phyloP scores from a whole-genome alignment of 2,329 filamentous ascomycete genomes.

The Nannizzia gypsea region DNA sequence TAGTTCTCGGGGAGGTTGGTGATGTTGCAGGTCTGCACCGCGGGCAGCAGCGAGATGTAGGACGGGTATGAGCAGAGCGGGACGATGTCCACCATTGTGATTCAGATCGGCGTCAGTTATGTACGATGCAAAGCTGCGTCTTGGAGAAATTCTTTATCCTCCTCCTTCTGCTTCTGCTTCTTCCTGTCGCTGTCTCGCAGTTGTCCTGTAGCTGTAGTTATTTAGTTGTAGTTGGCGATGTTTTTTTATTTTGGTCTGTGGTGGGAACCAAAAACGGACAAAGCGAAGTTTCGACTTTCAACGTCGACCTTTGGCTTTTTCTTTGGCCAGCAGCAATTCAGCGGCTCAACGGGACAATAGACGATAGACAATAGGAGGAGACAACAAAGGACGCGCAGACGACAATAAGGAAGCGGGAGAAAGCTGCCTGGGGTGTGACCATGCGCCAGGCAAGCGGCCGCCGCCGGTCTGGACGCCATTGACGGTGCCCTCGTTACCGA shows the following conservation, averaged over 20 bases:
- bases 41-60: conserved; percentile 73
- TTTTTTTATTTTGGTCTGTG: too few relatives aligned
- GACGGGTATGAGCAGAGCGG: conserved; percentile 37
- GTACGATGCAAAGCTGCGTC: too few relatives aligned
- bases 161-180: too few relatives aligned
- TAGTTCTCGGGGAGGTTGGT: conserved; percentile 99
- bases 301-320: neutral
- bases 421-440: neutral
- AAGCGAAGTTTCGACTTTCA: neutral
- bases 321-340: neutral
- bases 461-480: neutral
- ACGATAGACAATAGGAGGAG: neutral
- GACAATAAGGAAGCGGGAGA: neutral
- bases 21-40: conserved; percentile 94
- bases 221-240: too few relatives aligned
- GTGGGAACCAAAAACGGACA: neutral
- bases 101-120: too few relatives aligned
- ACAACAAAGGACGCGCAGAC: neutral
- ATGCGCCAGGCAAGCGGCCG: neutral
- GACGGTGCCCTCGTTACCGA: too few relatives aligned
- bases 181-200: too few relatives aligned
- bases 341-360: too few relatives aligned
- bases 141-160: too few relatives aligned
- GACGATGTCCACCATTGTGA: conserved; percentile 40
- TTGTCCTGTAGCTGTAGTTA: too few relatives aligned